A percentile compares a stretch with the other conserved stretches of the same genome.
Conservation (phyloP, 2,329 filamentous ascomycete species). For the Piedraia hortae region DNA sequence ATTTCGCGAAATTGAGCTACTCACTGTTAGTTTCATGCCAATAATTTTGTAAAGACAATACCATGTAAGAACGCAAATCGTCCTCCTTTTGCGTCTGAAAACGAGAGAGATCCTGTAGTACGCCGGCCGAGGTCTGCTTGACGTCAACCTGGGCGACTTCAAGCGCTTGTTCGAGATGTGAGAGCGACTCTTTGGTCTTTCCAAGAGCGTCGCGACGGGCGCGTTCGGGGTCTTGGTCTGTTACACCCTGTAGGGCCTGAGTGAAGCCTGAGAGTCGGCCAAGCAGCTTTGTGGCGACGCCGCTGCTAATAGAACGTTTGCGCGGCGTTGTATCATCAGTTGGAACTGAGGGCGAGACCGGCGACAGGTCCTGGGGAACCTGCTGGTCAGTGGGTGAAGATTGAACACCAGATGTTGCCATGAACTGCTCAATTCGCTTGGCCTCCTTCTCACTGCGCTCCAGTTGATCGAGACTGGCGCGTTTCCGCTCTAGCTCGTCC, state of each 20-base stretch:
- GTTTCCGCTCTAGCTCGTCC: conserved; percentile 78
- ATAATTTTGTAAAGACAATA: conserved; percentile 16
- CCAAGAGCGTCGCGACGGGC: conserved; percentile 81
- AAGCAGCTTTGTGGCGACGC: conserved; percentile 72
- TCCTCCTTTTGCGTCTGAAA: conserved; percentile 94
- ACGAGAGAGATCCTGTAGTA: conserved; percentile 66
- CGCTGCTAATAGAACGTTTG: conserved; percentile 43
- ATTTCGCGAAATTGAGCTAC: conserved; percentile 72
- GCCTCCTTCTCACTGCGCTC: conserved; percentile 85
- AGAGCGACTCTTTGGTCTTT: conserved; percentile 73
- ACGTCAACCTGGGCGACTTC: conserved; percentile 75
- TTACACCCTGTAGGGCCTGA: conserved; percentile 85
- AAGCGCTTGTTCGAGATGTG: conserved; percentile 69
- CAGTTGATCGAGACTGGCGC: conserved; percentile 53
- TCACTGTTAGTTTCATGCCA: background rate
- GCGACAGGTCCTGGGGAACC: conserved; percentile 30
- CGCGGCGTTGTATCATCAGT: conserved; percentile 21
- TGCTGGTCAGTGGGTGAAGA: conserved; percentile 31
- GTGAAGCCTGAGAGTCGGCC: conserved; percentile 65
- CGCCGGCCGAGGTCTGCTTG: conserved; percentile 67
- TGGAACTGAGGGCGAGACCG: conserved; percentile 24
- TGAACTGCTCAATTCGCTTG: conserved; percentile 74
- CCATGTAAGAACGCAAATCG: conserved; percentile 84
- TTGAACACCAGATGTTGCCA: conserved; percentile 40
- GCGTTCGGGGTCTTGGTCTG: conserved; percentile 82